Conservation (phyloP, 495 filamentous ascomycete genomes). For the Astrothelium macrocarpum region DNA sequence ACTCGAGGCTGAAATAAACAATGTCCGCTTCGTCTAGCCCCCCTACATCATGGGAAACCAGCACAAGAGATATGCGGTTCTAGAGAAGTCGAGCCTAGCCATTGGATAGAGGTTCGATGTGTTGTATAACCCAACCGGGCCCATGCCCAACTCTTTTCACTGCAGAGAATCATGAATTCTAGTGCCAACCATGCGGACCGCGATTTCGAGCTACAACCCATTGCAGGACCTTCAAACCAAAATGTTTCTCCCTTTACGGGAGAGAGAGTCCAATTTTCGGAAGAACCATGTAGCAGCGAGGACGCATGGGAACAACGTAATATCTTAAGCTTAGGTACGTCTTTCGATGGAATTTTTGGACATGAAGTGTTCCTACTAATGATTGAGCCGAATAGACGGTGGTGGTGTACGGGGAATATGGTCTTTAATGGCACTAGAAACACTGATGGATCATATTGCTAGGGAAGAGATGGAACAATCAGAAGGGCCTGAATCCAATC, state of each 20-base stretch:
- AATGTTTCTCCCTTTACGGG: background rate
- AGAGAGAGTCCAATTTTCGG: background rate
- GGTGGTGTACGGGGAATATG: conserved; percentile 20
- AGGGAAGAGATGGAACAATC: conserved; percentile 3
- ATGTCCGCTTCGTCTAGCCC: background rate
- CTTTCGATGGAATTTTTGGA: background rate
- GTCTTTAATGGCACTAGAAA: conserved; percentile 14
- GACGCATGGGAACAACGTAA: background rate
- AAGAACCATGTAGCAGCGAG: background rate
- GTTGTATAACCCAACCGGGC: background rate
- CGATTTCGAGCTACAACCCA: background rate
- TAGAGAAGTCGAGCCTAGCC: background rate
- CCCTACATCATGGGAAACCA: background rate
- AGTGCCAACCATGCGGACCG: background rate
- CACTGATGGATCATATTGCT: conserved; percentile 15
- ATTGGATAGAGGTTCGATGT: background rate
- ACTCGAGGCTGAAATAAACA: background rate
- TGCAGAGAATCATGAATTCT: background rate
- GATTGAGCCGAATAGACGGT: conserved; percentile 7
- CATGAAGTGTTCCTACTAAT: background rate
- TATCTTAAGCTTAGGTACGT: background rate
- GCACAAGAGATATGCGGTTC: background rate
- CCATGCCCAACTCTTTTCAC: background rate
- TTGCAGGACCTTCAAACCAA: background rate
- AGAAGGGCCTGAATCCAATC: background rate